These are phyloP conservation scores for Coemansia sp. DNA, from an alignment of 192 early-diverging fungal genomes.

Conservation along the genomic window DNA sequence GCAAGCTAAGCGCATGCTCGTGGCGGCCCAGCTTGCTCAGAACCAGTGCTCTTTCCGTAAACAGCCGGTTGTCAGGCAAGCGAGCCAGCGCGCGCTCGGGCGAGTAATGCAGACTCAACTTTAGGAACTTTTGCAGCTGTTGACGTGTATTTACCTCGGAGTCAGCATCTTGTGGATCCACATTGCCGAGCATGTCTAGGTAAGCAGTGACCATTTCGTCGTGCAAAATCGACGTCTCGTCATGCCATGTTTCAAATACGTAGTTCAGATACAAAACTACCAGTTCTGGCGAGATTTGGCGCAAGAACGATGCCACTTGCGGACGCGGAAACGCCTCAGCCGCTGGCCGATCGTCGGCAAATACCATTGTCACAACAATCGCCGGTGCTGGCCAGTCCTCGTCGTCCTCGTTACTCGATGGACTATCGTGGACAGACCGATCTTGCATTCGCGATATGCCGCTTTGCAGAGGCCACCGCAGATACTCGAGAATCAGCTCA, in stretches of 20 bases:
- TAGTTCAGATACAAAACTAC: conserved; percentile 78
- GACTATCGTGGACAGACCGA: conserved; percentile 18
- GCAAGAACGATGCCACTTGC: conserved; percentile 67
- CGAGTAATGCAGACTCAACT: conserved; percentile 66
- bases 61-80: conserved; percentile 76
- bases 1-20: conserved; percentile 79
- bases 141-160: conserved; percentile 17
- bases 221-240: conserved; percentile 70
- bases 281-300: conserved; percentile 62
- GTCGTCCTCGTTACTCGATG: conserved; percentile 15
- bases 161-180: conserved; percentile 22
- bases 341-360: conserved; percentile 54
- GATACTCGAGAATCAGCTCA: conserved; percentile 81
- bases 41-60: conserved; percentile 78
- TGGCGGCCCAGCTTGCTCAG: conserved; percentile 82
- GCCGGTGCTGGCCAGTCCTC: conserved; percentile 33
- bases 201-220: conserved; percentile 81
- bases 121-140: conserved; percentile 67
- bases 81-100: conserved; percentile 72
- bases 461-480: conserved; percentile 71
- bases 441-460: conserved; percentile 44
- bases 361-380: conserved; percentile 43
- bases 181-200: conserved; percentile 61
- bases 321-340: conserved; percentile 63
- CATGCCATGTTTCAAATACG: conserved; percentile 69